Evolutionary conservation across 148 eudicot genomes (phyloP), one percentile per base, ranked within the genome.

Genomic region (Chenopodium quinoa): DNA sequence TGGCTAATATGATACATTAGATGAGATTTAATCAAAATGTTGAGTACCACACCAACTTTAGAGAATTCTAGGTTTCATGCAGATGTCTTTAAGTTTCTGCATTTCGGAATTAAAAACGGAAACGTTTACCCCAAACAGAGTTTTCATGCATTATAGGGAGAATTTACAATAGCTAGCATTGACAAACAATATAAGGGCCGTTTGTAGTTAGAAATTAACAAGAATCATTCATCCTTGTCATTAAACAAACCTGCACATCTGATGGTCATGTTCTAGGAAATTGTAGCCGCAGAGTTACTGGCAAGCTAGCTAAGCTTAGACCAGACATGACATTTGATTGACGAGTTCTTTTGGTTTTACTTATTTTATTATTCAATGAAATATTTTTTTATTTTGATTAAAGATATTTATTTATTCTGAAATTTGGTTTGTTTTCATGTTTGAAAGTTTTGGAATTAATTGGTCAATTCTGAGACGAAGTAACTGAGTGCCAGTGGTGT

Each of bases 221-320:
- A 40, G 7, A 4, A 40, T 40, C 44, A 6, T 40, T 62, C 2
- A 62, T 22, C 66, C 25, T 7, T 9, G 1, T 62, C 66, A 62
- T 6, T 20, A 62, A 20, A 22, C n/a, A 12, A 7, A 25, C 25
- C 25, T 20, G 23, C 22, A n/a, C 11, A 44, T 14, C 22, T 72
- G 56, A 48, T 44, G 75, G 16, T 72, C 14, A 22, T 46, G 31
- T 62, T 77, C 75, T 82, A 25, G 84, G 85, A 78, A 82, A 82
- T 82, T 78, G 85, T 71, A 78, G 78, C 81, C 64, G 81, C 85
- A 78, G 81, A 82, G 11, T 25, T 27, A 11, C 79, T 65, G 68
- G 71, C 72, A 71, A 77, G 52, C 56, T 82, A 70, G 31, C 47
- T 82, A 29, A 37, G 29, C 72, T 44, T 80, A 73, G 69, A n/a